Conservation (phyloP, 2,329 filamentous ascomycete genomes). For the Fusarium euwallaceae region DNA sequence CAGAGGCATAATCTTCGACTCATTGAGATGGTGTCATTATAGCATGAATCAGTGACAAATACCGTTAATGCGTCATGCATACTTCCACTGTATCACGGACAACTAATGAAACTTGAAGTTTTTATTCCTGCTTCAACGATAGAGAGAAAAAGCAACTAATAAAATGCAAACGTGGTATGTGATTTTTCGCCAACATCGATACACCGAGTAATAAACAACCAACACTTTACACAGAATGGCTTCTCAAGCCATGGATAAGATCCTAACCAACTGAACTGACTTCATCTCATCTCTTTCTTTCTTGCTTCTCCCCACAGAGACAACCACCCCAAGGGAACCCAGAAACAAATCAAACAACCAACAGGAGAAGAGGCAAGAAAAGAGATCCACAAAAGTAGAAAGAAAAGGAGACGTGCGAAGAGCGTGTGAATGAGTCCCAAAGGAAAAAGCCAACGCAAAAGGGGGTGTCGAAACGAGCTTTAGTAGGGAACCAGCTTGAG, state of each 20-base stretch:
- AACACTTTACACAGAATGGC: constrained; percentile 42
- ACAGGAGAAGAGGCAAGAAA: constrained; percentile 27
- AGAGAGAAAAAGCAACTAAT: constrained; percentile 32
- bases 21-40: neutral
- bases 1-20: neutral
- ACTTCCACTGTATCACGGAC: neutral
- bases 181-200: constrained; percentile 47
- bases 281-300: neutral
- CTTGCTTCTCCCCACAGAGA: neutral
- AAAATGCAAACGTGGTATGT: constrained; percentile 45
- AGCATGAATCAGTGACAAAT: neutral
- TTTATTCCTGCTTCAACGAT: constrained; percentile 26
- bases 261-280: constrained; percentile 9
- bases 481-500: constrained; percentile 27
- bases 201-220: constrained; percentile 42
- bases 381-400: constrained; percentile 35
- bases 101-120: constrained; percentile 12
- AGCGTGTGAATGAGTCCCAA: constrained; percentile 21
- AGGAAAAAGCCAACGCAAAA: constrained; percentile 33
- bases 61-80: neutral
- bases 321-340: neutral
- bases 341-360: constrained; percentile 22
- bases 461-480: constrained; percentile 25
- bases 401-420: constrained; percentile 32
- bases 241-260: constrained; percentile 19